phyloP scores from a whole-genome alignment of 2,329 filamentous ascomycete genomes.

The Fusarium duplospermum region DNA sequence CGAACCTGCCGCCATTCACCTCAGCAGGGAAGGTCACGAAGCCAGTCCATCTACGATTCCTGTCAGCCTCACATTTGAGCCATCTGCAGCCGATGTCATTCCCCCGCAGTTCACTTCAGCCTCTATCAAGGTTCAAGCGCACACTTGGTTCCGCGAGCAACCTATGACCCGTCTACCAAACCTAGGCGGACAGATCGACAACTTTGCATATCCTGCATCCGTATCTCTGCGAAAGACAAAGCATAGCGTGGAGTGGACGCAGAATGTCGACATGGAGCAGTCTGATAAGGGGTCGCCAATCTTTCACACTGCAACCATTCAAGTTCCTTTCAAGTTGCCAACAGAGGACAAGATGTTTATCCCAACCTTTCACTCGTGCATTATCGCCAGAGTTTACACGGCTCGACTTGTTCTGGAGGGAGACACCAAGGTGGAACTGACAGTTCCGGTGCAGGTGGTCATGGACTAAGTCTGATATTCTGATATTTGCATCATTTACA shows the following conservation, averaged over 20 bases:
- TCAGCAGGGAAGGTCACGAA: slow-evolving; percentile 27
- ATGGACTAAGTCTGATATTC: slow-evolving; percentile 18
- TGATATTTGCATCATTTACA: not conserved
- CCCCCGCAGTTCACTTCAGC: slow-evolving; percentile 29
- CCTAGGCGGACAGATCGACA: slow-evolving; percentile 14
- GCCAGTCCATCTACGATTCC: slow-evolving; percentile 24
- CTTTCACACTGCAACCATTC: slow-evolving; percentile 32
- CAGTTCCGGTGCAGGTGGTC: slow-evolving; percentile 28
- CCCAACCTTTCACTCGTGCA: slow-evolving; percentile 29
- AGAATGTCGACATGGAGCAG: slow-evolving; percentile 24
- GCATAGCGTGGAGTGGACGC: slow-evolving; percentile 22
- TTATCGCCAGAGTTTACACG: slow-evolving; percentile 26
- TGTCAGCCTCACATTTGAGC: slow-evolving; percentile 31
- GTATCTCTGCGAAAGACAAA: slow-evolving; percentile 12
- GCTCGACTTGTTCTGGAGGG: slow-evolving; percentile 30
- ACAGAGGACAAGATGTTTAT: slow-evolving; percentile 32
- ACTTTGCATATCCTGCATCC: slow-evolving; percentile 29
- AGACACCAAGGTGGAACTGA: slow-evolving; percentile 33
- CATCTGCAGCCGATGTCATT: slow-evolving; percentile 15
- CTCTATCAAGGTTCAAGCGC: slow-evolving; percentile 21
- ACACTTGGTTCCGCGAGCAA: slow-evolving; percentile 40
- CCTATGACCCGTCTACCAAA: slow-evolving; percentile 34
- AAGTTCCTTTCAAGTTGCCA: slow-evolving; percentile 25
- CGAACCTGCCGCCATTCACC: slow-evolving; percentile 32
- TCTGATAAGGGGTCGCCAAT: slow-evolving; percentile 18